Percentiles rank a stretch among this genome's conserved stretches.
Evolutionary conservation across 1,284 basidiomycete species (phyloP).

Genomic region (Fomitopsis betulina): DNA sequence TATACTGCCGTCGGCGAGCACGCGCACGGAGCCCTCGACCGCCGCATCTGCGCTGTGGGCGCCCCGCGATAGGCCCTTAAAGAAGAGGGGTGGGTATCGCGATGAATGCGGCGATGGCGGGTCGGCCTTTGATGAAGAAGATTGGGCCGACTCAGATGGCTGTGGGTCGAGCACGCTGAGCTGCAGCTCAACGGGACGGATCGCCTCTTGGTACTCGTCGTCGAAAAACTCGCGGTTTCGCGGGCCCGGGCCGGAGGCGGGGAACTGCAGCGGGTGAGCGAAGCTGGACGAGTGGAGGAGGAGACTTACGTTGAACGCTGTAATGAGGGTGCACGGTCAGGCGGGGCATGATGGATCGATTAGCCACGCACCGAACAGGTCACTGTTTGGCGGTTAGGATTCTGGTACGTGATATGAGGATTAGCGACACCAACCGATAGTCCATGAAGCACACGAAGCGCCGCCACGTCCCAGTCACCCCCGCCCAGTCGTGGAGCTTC

Average conservation of each 20-base stretch:
- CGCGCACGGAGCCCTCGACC: constrained; percentile 52
- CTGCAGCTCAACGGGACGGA: constrained; percentile 54
- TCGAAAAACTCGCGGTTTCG: constrained; percentile 49
- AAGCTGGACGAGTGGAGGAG: not conserved
- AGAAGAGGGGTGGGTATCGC: constrained; percentile 46
- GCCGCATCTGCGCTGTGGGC: constrained; percentile 33
- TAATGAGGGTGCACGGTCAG: constrained; percentile 2
- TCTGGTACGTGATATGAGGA: not conserved
- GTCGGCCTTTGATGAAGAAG: not conserved
- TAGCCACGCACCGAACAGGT: constrained; percentile 21
- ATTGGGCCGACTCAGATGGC: not conserved
- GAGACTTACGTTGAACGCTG: constrained; percentile 58
- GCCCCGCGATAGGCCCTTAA: constrained; percentile 46
- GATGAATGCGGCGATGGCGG: constrained; percentile 13
- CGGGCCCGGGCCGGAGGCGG: constrained; percentile 31
- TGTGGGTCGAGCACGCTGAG: constrained; percentile 38
- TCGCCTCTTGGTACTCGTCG: constrained; percentile 57
- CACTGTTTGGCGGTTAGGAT: constrained; percentile 7
- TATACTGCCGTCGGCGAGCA: constrained; percentile 47
- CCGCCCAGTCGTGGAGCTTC: constrained; percentile 55
- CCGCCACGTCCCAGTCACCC: constrained; percentile 64
- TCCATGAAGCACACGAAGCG: constrained; percentile 73
- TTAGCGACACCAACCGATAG: constrained; percentile 45
- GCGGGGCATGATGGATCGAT: constrained; percentile 33
- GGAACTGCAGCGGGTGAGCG: constrained; percentile 30